A percentile compares a stretch with the other conserved stretches of the same genome.
Conservation (phyloP, 164 flowering plant genomes). For the Aristolochia contorta region DNA sequence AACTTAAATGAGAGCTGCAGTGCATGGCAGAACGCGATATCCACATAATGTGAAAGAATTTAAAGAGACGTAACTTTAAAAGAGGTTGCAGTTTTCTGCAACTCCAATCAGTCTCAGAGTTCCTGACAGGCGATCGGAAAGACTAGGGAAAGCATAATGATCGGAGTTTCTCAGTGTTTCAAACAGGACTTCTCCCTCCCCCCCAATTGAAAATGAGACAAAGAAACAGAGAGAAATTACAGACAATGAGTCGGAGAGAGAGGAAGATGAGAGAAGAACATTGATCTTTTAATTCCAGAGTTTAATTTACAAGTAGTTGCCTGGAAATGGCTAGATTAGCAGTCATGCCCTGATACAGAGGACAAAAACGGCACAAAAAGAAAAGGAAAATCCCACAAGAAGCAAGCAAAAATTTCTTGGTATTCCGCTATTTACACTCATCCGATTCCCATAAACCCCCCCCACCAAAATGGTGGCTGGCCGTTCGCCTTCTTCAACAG, state of each 20-base stretch:
- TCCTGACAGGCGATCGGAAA: too few relatives aligned
- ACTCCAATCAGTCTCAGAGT: too few relatives aligned
- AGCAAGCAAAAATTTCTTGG: not conserved
- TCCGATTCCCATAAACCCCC: not conserved
- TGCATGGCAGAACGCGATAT: too few relatives aligned
- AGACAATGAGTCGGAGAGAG: not conserved
- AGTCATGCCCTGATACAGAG: not conserved
- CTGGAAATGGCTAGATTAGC: too few relatives aligned
- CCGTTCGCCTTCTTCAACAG: not conserved
- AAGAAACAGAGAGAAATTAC: not conserved
- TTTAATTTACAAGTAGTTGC: not conserved
- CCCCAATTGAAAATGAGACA: not conserved
- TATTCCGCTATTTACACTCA: conserved; percentile 6
- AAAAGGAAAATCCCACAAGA: not conserved
- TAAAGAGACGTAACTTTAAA: too few relatives aligned
- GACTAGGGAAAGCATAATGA: too few relatives aligned
- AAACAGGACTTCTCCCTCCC: not conserved
- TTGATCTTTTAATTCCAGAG: not conserved
- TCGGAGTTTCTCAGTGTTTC: not conserved
- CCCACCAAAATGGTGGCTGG: not conserved
- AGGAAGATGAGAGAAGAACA: not conserved
- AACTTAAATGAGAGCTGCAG: too few relatives aligned
- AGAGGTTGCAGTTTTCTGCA: too few relatives aligned
- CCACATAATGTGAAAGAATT: too few relatives aligned
- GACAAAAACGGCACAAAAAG: not conserved